Evolutionary conservation across 345 rosid genomes (phyloP), one percentile per base, ranked within the genome.

Genomic region (Lepidium sativum): DNA sequence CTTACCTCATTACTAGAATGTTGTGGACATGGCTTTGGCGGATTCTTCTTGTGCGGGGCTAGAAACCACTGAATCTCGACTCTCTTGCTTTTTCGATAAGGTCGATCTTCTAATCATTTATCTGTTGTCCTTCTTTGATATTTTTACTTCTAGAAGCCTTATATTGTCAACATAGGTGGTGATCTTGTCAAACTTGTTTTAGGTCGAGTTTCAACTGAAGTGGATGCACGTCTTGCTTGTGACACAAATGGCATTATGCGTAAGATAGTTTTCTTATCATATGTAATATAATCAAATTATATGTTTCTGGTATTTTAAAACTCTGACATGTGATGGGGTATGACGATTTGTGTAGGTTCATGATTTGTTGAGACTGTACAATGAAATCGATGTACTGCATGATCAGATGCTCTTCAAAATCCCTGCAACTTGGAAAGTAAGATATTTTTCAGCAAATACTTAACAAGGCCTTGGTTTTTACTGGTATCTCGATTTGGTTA

Each of bases 391-490:
- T 54, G 88, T 86, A 64, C 85, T 84, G 13, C 90, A 84, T 0
- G 89, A 84, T 63, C 87, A 92, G 56, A 66, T 94, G 44, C 60
- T 94, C 58, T 90, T 94, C 65, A 90, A 94, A 79, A 94, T 94
- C 73, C 99, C 97, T 66, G 78, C 99, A 65, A 89, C 99, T 61
- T 94, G 99, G 99, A 96, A 94, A 76, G 97, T 89, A 60, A 75
- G 92, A 77, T 3, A 53, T 2, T n/a, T 14, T 39, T 53, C 38
- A 43, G 15, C 14, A 45, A 11, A 23, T 39, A 39, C 43, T 58
- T 49, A 9, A 29, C 43, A 48, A 56, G 67, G 34, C 15, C 50
- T 48, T 65, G 5, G 5, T 27, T 25, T 64, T 58, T 17, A 31
- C 12, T 20, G 1, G 16, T 56, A 11, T 33, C 33, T 50, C 1